phyloP scores from a whole-genome alignment of 2,329 filamentous ascomycete genomes.

The Fusarium temperatum region DNA sequence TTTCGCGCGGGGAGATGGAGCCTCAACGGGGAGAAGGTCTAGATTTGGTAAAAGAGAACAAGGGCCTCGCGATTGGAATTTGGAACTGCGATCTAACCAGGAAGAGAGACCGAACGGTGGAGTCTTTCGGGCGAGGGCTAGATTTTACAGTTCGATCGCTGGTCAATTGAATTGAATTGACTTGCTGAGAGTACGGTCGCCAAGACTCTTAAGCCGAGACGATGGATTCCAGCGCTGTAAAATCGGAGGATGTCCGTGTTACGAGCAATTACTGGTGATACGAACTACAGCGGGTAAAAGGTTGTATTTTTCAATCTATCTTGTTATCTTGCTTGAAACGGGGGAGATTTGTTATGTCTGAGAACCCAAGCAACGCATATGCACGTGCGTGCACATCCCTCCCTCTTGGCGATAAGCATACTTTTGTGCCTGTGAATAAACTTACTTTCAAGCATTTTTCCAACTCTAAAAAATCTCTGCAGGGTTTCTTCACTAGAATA shows the following conservation, averaged over 20 bases:
- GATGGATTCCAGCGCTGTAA: not conserved
- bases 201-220: not conserved
- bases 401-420: not conserved
- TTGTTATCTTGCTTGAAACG: too few species aligned
- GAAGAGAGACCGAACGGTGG: conserved; percentile 29
- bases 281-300: not conserved
- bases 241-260: not conserved
- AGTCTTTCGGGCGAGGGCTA: not conserved
- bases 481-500: not conserved
- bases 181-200: not conserved
- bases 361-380: not conserved
- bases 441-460: not conserved
- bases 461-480: conserved; percentile 6
- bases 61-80: not conserved
- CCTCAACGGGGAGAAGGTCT: conserved; percentile 4
- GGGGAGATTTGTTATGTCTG: not conserved
- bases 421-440: not conserved
- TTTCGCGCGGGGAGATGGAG: conserved; percentile 8
- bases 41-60: not conserved
- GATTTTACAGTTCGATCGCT: not conserved
- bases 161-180: not conserved
- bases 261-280: not conserved
- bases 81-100: conserved; percentile 7
- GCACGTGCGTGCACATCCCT: conserved; percentile 13
- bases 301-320: not conserved